Conservation (phyloP, 2,329 filamentous ascomycete genomes). For the Penicillium olsonii region DNA sequence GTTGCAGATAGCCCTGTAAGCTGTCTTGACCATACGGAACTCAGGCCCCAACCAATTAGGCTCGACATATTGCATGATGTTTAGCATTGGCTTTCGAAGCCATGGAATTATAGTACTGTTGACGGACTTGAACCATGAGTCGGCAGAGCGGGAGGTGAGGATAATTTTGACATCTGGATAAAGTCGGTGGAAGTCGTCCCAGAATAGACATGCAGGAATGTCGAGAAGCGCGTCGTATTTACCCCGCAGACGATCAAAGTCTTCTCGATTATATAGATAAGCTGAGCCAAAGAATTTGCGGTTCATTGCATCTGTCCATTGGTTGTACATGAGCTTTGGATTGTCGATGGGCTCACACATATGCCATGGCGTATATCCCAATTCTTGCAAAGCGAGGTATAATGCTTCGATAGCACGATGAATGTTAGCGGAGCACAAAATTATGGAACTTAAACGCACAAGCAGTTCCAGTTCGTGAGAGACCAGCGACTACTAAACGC, state of each 20-base stretch:
- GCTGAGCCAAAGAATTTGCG: constrained; percentile 1
- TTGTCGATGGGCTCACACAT: constrained; percentile 10
- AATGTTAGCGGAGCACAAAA: not conserved
- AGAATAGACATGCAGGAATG: constrained; percentile 9
- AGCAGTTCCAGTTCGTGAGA: constrained; percentile 8
- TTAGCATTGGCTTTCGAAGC: constrained; percentile 5
- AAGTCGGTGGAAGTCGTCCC: constrained; percentile 6
- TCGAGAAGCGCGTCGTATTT: constrained; percentile 8
- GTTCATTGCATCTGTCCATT: constrained; percentile 11
- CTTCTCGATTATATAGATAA: constrained; percentile 2
- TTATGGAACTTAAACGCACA: not conserved
- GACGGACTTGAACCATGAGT: constrained; percentile 9
- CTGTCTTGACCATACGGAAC: constrained; percentile 9
- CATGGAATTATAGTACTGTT: constrained; percentile 8
- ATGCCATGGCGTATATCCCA: constrained; percentile 11
- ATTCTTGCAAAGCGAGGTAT: constrained; percentile 8
- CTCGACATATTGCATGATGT: constrained; percentile 6
- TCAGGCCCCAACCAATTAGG: constrained; percentile 3
- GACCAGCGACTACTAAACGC: constrained; percentile 5
- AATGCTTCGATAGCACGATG: not conserved
- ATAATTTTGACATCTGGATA: constrained; percentile 8
- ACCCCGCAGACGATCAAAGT: constrained; percentile 7
- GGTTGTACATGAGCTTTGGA: constrained; percentile 7
- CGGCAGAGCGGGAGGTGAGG: constrained; percentile 6
- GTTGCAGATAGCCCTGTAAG: constrained; percentile 8